phyloP scores from a whole-genome alignment of 1,139 yeast genomes.

The Candida sanyaensis region DNA sequence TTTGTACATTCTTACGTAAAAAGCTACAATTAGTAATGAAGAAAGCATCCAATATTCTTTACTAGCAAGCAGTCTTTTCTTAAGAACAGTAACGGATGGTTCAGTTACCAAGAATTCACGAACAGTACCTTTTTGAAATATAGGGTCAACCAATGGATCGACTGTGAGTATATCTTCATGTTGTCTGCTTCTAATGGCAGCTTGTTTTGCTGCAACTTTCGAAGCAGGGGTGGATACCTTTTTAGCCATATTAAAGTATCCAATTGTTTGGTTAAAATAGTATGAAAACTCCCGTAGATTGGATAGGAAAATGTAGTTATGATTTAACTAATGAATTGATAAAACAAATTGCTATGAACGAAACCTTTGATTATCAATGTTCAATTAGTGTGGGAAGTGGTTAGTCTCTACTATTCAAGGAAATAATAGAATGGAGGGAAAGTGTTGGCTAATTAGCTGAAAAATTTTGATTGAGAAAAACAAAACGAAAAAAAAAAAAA shows the following conservation, averaged over 20 bases:
- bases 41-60: constrained; percentile 40
- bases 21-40: constrained; percentile 54
- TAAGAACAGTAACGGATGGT: constrained; percentile 21
- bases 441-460: too few relatives aligned
- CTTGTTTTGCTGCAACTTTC: constrained; percentile 12
- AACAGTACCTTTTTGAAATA: constrained; percentile 27
- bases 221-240: constrained; percentile 3
- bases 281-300: background rate
- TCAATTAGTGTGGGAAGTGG: too few relatives aligned
- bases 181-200: constrained; percentile 10
- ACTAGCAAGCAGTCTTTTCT: constrained; percentile 22
- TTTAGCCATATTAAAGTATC: background rate
- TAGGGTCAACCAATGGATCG: constrained; percentile 25
- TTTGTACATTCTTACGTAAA: constrained; percentile 41
- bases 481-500: too few relatives aligned
- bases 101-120: constrained; percentile 33
- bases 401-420: too few relatives aligned
- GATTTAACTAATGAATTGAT: background rate
- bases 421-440: too few relatives aligned
- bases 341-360: background rate
- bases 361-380: background rate
- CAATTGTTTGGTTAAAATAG: background rate
- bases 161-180: constrained; percentile 10
- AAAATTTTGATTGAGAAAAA: too few relatives aligned
- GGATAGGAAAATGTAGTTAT: background rate